A percentile compares a stretch with the other conserved stretches of the same genome.
Evolutionary conservation across 176 grass and related monocot species (phyloP).

Genomic region (Ensete glaucum): DNA sequence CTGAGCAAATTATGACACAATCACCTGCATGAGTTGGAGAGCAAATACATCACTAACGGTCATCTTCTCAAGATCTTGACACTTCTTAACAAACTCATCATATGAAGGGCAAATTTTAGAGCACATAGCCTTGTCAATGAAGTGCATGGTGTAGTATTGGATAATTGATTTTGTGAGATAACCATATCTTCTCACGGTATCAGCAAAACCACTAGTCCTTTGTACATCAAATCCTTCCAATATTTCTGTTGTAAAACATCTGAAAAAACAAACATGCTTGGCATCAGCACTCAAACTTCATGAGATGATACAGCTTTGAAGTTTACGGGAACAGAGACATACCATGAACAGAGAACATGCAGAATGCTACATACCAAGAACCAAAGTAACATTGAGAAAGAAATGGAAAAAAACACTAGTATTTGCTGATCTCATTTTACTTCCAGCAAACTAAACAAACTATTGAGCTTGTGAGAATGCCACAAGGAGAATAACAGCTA

Average conservation of each 20-base stretch:
- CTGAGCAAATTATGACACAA: neutral
- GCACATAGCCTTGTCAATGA: slow-evolving; percentile 16
- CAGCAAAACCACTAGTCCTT: slow-evolving; percentile 60
- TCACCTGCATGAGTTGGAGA: slow-evolving; percentile 98
- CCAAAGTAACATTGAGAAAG: neutral
- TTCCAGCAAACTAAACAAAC: no score
- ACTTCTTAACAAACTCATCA: slow-evolving; percentile 49
- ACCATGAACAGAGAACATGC: neutral
- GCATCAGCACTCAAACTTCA: slow-evolving; percentile 12
- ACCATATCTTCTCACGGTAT: slow-evolving; percentile 50
- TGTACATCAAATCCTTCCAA: slow-evolving; percentile 86
- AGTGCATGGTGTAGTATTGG: slow-evolving; percentile 47
- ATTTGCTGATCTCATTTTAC: no score
- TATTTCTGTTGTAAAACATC: slow-evolving; percentile 85
- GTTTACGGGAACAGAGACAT: neutral
- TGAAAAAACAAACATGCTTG: slow-evolving; percentile 32
- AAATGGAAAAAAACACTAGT: neutral
- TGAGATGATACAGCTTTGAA: neutral
- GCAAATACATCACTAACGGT: slow-evolving; percentile 72
- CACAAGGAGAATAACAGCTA: no score
- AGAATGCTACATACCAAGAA: neutral
- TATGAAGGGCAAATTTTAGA: slow-evolving; percentile 46
- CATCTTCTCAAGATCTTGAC: slow-evolving; percentile 52
- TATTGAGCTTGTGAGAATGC: no score
- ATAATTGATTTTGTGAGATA: slow-evolving; percentile 59